These are phyloP conservation scores for Ceratocystiopsis minuta DNA, from an alignment of 2,329 filamentous ascomycete genomes.

Conservation along the genomic window DNA sequence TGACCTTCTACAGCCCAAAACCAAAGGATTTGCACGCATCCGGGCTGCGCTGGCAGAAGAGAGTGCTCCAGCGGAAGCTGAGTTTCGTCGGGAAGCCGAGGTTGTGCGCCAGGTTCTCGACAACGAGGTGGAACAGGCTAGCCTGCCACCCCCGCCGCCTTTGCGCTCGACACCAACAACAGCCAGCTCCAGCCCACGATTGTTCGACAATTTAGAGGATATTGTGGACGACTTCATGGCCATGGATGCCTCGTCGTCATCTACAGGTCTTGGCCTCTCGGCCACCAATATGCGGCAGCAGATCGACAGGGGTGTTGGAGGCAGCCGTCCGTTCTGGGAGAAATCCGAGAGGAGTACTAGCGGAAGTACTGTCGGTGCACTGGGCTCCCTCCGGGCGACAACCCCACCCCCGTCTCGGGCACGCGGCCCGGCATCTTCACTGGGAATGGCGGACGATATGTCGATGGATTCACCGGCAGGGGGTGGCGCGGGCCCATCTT, in stretches of 20 bases:
- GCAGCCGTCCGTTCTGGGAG: conserved; percentile 59
- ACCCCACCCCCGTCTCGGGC: too few relatives aligned
- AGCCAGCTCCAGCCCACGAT: conserved; percentile 48
- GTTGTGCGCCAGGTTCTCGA: conserved; percentile 91
- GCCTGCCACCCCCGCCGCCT: conserved; percentile 13
- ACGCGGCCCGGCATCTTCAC: too few relatives aligned
- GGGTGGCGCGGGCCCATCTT: not conserved
- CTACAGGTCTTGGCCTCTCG: conserved; percentile 23
- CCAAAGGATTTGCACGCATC: conserved; percentile 87
- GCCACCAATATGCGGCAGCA: conserved; percentile 56
- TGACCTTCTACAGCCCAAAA: conserved; percentile 56
- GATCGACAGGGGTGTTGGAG: conserved; percentile 51
- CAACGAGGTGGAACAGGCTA: conserved; percentile 44
- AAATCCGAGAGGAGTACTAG: conserved; percentile 10
- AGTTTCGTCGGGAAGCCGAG: conserved; percentile 80
- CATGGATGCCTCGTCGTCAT: conserved; percentile 24
- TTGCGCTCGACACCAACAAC: conserved; percentile 26
- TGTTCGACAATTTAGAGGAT: conserved; percentile 43
- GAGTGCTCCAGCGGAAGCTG: conserved; percentile 68
- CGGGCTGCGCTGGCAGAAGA: conserved; percentile 81
- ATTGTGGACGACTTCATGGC: conserved; percentile 53
- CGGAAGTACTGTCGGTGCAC: not conserved
- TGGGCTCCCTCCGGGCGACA: not conserved
- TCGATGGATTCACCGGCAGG: conserved; percentile 4
- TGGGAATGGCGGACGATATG: conserved; percentile 24